Percentiles rank a stretch among this genome's conserved stretches.
These are phyloP conservation scores for Ramalina peruviana DNA, from an alignment of 495 filamentous ascomycete genomes.

Conservation along the genomic window DNA sequence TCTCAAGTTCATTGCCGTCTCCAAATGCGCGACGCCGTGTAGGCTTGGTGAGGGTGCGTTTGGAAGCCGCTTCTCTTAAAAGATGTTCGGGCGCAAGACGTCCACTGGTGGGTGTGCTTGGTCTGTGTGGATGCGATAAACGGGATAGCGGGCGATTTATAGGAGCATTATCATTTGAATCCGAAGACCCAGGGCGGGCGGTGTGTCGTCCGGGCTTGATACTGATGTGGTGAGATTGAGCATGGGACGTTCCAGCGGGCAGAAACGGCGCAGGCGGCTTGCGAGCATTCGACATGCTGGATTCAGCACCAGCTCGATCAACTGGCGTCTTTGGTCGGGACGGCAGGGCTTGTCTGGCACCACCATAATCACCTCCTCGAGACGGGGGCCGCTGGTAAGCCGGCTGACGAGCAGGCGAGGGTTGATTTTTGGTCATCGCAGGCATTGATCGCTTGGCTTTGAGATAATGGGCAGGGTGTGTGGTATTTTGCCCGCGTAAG, in stretches of 20 bases:
- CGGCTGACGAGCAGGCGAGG: slow-evolving; percentile 23
- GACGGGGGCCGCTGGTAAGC: slow-evolving; percentile 26
- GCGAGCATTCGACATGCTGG: slow-evolving; percentile 35
- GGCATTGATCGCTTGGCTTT: slow-evolving; percentile 82
- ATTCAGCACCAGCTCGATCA: slow-evolving; percentile 43
- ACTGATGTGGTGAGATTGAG: slow-evolving; percentile 66
- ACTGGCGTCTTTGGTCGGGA: slow-evolving; percentile 58
- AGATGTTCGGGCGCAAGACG: slow-evolving; percentile 31
- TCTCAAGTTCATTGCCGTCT: slow-evolving; percentile 80
- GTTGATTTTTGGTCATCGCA: slow-evolving; percentile 43
- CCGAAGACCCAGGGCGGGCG: slow-evolving; percentile 61
- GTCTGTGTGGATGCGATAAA: slow-evolving; percentile 30
- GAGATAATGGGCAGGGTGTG: slow-evolving; percentile 59
- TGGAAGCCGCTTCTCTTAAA: slow-evolving; percentile 42
- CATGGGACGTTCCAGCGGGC: slow-evolving; percentile 57
- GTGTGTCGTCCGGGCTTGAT: slow-evolving; percentile 48
- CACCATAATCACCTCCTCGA: slow-evolving; percentile 25
- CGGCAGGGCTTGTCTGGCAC: slow-evolving; percentile 27
- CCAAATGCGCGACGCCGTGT: slow-evolving; percentile 67
- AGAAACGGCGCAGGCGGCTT: slow-evolving; percentile 62
- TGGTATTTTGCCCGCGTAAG: slow-evolving; percentile 44
- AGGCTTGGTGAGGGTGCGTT: slow-evolving; percentile 59
- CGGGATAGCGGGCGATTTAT: slow-evolving; percentile 37
- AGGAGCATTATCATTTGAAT: slow-evolving; percentile 34
- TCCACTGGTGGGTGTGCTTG: slow-evolving; percentile 30